phyloP scores from a whole-genome alignment of 768 basidiomycete genomes.

The Pisolithus orientalis region DNA sequence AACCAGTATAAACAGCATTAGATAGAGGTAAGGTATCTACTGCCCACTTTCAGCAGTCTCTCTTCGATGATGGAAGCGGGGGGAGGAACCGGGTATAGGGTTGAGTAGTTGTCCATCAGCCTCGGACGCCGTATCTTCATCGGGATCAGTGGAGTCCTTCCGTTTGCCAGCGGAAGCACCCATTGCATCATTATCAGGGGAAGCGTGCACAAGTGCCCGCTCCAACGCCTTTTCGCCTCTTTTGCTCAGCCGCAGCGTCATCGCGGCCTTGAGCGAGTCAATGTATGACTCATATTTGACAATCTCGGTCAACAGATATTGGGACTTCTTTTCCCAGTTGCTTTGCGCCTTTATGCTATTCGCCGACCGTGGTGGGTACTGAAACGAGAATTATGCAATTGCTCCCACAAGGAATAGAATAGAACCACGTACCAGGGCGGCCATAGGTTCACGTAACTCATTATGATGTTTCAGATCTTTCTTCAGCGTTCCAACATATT shows the following conservation, averaged over 20 bases:
- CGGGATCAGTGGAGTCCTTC: conserved; percentile 28
- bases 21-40: conserved; percentile 16
- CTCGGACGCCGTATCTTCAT: conserved; percentile 44
- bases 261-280: conserved; percentile 79
- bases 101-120: conserved; percentile 33
- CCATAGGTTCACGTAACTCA: conserved; percentile 78
- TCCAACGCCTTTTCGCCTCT: conserved; percentile 84
- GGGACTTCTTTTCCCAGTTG: conserved; percentile 93
- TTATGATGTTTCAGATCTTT: conserved; percentile 80
- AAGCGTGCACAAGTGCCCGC: conserved; percentile 38
- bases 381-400: conserved; percentile 10
- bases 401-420: background rate
- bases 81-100: conserved; percentile 22
- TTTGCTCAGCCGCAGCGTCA: conserved; percentile 79
- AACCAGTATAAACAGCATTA: conserved; percentile 13
- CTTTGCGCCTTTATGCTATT: conserved; percentile 71
- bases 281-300: conserved; percentile 96
- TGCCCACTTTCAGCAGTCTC: conserved; percentile 36
- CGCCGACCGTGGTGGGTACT: conserved; percentile 77
- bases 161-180: conserved; percentile 30
- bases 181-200: conserved; percentile 20
- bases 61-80: conserved; percentile 31
- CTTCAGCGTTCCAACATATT: conserved; percentile 71
- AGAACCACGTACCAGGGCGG: conserved; percentile 52
- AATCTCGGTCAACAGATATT: conserved; percentile 84